These are phyloP conservation scores for Schizophyllum amplum DNA, from an alignment of 1,284 basidiomycete genomes.

Conservation along the genomic window DNA sequence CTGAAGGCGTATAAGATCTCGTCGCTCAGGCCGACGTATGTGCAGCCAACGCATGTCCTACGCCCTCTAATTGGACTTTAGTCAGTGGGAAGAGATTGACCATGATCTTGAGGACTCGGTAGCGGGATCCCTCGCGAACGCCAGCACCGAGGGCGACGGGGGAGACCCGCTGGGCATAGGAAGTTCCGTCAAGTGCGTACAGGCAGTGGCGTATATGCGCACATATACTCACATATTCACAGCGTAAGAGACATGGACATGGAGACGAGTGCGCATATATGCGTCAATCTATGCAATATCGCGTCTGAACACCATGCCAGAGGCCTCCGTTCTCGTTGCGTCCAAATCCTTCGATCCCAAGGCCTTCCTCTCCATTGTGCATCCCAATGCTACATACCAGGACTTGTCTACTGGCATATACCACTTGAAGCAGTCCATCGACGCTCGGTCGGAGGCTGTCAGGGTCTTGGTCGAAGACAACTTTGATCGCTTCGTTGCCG, in stretches of 20 bases:
- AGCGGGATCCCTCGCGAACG: conserved; percentile 48
- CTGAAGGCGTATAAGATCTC: conserved; percentile 70
- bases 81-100: conserved; percentile 77
- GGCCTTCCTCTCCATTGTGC: conserved; percentile 83
- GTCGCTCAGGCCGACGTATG: conserved; percentile 60
- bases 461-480: conserved; percentile 95
- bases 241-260: conserved; percentile 64
- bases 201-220: conserved; percentile 4
- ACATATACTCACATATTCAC: conserved; percentile 1
- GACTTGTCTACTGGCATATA: conserved; percentile 76
- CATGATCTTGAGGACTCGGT: conserved; percentile 67
- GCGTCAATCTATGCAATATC: not conserved
- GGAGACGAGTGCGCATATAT: conserved; percentile 53
- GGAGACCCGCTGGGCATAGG: conserved; percentile 64
- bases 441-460: conserved; percentile 87
- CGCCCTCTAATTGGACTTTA: too few species aligned
- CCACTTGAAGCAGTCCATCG: conserved; percentile 70
- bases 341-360: conserved; percentile 98
- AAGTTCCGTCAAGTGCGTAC: conserved; percentile 50
- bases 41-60: too few species aligned
- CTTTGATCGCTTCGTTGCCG: conserved; percentile 96
- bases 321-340: conserved; percentile 72
- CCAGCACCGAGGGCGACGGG: conserved; percentile 44
- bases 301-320: conserved; percentile 29
- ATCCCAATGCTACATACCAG: conserved; percentile 95